These are phyloP conservation scores for Hyaloscypha finlandica DNA, from an alignment of 495 filamentous ascomycete genomes.

Conservation along the genomic window DNA sequence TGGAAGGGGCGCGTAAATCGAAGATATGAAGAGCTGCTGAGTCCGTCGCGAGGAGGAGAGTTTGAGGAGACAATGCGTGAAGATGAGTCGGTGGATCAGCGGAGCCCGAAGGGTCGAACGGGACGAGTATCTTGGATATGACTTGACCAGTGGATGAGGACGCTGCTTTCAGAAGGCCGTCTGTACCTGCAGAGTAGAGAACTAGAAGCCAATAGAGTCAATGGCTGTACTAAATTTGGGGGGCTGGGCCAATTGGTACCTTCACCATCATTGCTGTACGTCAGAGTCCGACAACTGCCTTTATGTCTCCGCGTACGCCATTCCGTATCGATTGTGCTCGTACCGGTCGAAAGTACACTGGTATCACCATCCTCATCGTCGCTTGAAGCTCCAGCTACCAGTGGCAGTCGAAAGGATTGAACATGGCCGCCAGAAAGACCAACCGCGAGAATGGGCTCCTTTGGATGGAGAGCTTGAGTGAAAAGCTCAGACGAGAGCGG, in stretches of 20 bases:
- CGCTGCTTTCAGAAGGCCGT: constrained; percentile 87
- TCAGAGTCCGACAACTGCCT: constrained; percentile 81
- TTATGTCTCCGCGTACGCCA: constrained; percentile 92
- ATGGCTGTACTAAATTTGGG: constrained; percentile 2
- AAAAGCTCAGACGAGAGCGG: constrained; percentile 87
- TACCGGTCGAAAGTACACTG: constrained; percentile 60
- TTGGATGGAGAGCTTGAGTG: constrained; percentile 82
- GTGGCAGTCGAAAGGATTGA: constrained; percentile 77
- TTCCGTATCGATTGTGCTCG: constrained; percentile 73
- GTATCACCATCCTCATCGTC: constrained; percentile 47
- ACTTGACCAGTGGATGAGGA: constrained; percentile 78
- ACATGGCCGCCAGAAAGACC: constrained; percentile 87
- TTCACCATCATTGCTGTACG: constrained; percentile 66
- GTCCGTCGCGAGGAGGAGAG: constrained; percentile 87
- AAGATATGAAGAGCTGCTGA: constrained; percentile 86
- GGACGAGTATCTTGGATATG: constrained; percentile 70
- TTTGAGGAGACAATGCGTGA: constrained; percentile 80
- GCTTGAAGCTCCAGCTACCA: constrained; percentile 27
- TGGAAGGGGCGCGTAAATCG: constrained; percentile 74
- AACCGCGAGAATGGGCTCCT: constrained; percentile 77
- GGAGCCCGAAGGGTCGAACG: constrained; percentile 41
- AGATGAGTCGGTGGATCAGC: constrained; percentile 74
- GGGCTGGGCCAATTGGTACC: constrained; percentile 13
- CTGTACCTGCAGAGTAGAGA: constrained; percentile 87
- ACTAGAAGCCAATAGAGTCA: constrained; percentile 11